Percentiles rank a stretch among this genome's conserved stretches.
phyloP scores from a whole-genome alignment of 768 basidiomycete genomes.

The Grammothele lineata region DNA sequence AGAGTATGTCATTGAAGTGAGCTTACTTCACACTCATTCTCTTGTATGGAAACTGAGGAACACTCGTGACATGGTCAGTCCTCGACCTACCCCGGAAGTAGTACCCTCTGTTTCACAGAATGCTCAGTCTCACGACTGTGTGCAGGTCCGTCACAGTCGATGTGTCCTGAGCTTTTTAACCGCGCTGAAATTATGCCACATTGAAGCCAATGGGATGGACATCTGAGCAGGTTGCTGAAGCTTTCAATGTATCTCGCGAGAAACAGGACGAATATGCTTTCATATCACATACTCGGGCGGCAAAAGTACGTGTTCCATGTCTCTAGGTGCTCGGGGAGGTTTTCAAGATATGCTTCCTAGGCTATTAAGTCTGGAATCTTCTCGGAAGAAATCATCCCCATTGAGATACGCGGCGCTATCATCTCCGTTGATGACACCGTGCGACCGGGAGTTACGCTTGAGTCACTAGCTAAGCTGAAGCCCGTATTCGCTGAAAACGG shows the following conservation, averaged over 20 bases:
- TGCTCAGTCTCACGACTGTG: constrained; percentile 68
- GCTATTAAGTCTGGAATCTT: constrained; percentile 71
- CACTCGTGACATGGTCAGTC: constrained; percentile 35
- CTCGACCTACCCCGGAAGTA: constrained; percentile 71
- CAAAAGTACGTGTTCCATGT: constrained; percentile 37
- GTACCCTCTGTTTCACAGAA: constrained; percentile 52
- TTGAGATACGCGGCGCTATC: constrained; percentile 64
- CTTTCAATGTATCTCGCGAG: constrained; percentile 71
- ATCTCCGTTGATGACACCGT: constrained; percentile 85
- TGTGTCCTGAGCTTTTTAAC: too few species aligned
- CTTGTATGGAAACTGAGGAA: constrained; percentile 6
- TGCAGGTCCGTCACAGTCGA: constrained; percentile 60
- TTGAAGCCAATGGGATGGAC: constrained; percentile 94
- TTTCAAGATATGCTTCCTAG: neutral
- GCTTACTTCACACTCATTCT: constrained; percentile 19
- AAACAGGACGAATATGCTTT: constrained; percentile 90
- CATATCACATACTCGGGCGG: constrained; percentile 81
- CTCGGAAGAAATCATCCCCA: constrained; percentile 83
- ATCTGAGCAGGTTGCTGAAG: constrained; percentile 83
- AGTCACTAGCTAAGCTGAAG: constrained; percentile 75
- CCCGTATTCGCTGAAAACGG: constrained; percentile 87
- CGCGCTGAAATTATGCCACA: too few species aligned
- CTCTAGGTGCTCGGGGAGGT: too few species aligned
- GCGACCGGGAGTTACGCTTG: constrained; percentile 73
- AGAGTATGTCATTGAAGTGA: constrained; percentile 78